Evolutionary conservation across 345 rosid genomes (phyloP).

Genomic region (Hibiscus trionum): DNA sequence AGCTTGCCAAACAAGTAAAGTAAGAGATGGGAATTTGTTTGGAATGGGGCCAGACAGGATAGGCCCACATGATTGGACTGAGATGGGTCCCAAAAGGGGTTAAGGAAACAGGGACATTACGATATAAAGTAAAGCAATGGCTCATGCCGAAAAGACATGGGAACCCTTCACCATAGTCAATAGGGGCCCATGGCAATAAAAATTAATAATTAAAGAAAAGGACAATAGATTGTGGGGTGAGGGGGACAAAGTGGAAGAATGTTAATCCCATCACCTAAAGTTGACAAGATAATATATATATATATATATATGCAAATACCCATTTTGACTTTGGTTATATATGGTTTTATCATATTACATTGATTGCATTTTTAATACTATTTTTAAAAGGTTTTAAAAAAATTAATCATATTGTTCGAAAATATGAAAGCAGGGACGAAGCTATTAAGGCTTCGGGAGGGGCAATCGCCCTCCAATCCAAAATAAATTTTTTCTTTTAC

Average conservation of each 20-base stretch:
- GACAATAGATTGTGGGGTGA: conserved; percentile 9
- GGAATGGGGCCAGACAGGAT: no score
- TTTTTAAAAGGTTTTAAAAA: no score
- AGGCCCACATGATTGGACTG: no score
- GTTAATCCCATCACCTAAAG: conserved; percentile 83
- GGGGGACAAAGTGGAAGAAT: conserved; percentile 98
- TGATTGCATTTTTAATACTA: background rate
- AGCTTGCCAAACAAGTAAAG: conserved; percentile 43
- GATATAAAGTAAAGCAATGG: conserved; percentile 39
- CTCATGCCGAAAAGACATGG: conserved; percentile 29
- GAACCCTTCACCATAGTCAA: conserved; percentile 25
- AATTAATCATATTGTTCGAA: no score
- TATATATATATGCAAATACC: conserved; percentile 9
- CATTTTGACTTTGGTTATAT: conserved; percentile 45
- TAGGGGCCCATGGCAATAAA: background rate
- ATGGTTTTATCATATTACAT: conserved; percentile 15
- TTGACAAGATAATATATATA: conserved; percentile 17
- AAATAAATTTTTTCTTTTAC: no score
- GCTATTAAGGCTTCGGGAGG: no score
- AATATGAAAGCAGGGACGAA: no score
- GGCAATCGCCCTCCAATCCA: no score
- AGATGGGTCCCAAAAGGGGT: no score
- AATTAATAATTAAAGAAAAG: conserved; percentile 7
- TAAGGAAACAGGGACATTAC: background rate
- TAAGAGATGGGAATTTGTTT: background rate